Percentiles rank a stretch among this genome's conserved stretches.
These are phyloP conservation scores for Aspergillus pseudonomiae DNA, from an alignment of 2,329 filamentous ascomycete species.

Conservation along the genomic window DNA sequence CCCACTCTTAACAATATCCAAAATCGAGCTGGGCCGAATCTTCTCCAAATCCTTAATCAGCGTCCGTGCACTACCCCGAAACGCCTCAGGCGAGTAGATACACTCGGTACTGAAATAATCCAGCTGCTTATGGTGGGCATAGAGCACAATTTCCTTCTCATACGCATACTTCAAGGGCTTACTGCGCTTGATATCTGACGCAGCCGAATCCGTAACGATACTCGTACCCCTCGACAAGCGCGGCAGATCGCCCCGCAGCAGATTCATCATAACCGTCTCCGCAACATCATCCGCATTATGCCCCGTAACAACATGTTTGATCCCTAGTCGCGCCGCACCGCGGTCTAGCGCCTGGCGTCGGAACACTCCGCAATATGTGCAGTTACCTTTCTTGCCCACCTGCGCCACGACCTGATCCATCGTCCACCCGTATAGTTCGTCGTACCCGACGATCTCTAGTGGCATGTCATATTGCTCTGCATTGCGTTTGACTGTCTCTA, in stretches of 20 bases:
- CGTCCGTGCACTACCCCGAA: slow-evolving; percentile 85
- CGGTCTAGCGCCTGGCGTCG: slow-evolving; percentile 90
- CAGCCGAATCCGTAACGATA: slow-evolving; percentile 77
- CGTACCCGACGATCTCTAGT: slow-evolving; percentile 88
- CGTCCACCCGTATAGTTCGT: slow-evolving; percentile 94
- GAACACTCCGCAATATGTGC: slow-evolving; percentile 98
- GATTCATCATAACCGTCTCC: slow-evolving; percentile 97
- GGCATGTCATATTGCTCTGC: slow-evolving; percentile 88
- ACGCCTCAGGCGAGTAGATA: slow-evolving; percentile 96
- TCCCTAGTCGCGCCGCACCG: slow-evolving; percentile 82
- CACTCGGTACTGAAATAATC: slow-evolving; percentile 99
- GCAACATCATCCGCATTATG: slow-evolving; percentile 98
- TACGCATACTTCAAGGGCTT: slow-evolving; percentile 98
- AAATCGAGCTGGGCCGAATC: slow-evolving; percentile 87
- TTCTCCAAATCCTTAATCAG: slow-evolving; percentile 95
- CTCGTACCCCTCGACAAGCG: slow-evolving; percentile 85
- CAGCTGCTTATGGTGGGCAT: slow-evolving; percentile 93
- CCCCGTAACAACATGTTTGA: slow-evolving; percentile 92
- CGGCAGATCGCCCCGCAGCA: slow-evolving; percentile 86
- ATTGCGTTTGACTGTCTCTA: slow-evolving; percentile 96
- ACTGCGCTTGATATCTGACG: slow-evolving; percentile 89
- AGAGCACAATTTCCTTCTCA: slow-evolving; percentile 98
- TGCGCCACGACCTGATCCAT: slow-evolving; percentile 99
- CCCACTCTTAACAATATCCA: slow-evolving; percentile 92
- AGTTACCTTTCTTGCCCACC: slow-evolving; percentile 97